phyloP scores from a whole-genome alignment of 371 early-diverging fungal species.

The Dinochytrium kinnereticum region DNA sequence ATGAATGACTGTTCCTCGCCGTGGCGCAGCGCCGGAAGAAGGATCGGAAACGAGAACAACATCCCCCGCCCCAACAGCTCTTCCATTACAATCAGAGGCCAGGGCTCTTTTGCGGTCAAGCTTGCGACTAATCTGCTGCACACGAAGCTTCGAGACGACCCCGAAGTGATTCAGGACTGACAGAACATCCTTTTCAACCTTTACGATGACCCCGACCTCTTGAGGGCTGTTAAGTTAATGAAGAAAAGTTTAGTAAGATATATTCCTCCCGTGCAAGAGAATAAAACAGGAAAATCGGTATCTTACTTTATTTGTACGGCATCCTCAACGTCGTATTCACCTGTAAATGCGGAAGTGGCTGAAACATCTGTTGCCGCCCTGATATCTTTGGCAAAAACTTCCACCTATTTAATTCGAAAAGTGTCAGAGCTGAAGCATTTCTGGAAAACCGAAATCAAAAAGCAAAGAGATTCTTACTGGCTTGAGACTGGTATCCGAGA shows the following conservation, averaged over 20 bases:
- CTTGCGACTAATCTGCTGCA: slow-evolving; percentile 72
- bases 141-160: slow-evolving; percentile 67
- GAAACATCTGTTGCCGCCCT: slow-evolving; percentile 70
- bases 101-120: slow-evolving; percentile 71
- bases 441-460: slow-evolving; percentile 70
- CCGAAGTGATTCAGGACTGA: slow-evolving; percentile 84
- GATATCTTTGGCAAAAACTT: slow-evolving; percentile 89
- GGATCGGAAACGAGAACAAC: slow-evolving; percentile 73
- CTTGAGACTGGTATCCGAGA: slow-evolving; percentile 76
- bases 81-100: slow-evolving; percentile 78
- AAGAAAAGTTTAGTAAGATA: slow-evolving; percentile 8
- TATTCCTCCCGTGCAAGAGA: slow-evolving; percentile 39
- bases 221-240: slow-evolving; percentile 11
- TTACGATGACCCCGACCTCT: slow-evolving; percentile 83
- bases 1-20: slow-evolving; percentile 71
- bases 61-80: slow-evolving; percentile 81
- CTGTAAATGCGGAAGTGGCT: slow-evolving; percentile 47
- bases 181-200: slow-evolving; percentile 76
- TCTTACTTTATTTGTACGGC: slow-evolving; percentile 85
- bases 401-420: slow-evolving; percentile 55
- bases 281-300: too few relatives aligned
- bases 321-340: slow-evolving; percentile 82
- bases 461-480: slow-evolving; percentile 52
- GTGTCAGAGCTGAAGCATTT: slow-evolving; percentile 57
- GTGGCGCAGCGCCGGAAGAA: slow-evolving; percentile 24